phyloP scores from a whole-genome alignment of 768 basidiomycete genomes.

The Obba rivulosa region DNA sequence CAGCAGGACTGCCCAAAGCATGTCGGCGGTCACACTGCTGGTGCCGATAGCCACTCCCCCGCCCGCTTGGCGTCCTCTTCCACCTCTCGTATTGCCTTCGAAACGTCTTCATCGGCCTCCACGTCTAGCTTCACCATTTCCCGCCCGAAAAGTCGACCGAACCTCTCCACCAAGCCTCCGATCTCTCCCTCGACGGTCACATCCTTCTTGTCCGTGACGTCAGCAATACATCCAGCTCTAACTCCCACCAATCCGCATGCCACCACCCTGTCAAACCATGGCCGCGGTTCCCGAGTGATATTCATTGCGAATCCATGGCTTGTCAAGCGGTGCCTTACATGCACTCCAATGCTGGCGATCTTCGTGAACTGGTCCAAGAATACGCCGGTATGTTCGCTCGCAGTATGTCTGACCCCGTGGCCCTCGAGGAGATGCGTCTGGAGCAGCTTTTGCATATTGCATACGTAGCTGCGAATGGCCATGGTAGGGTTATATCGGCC shows the following conservation, averaged over 20 bases:
- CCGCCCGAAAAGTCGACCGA: slow-evolving; percentile 24
- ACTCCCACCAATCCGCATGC: slow-evolving; percentile 91
- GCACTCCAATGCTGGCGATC: slow-evolving; percentile 93
- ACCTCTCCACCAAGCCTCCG: slow-evolving; percentile 32
- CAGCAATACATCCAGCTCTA: slow-evolving; percentile 60
- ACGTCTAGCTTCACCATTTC: slow-evolving; percentile 25
- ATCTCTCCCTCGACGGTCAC: slow-evolving; percentile 48
- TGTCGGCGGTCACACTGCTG: neutral
- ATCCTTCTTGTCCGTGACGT: slow-evolving; percentile 19
- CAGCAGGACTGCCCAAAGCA: too few relatives aligned
- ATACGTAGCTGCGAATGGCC: slow-evolving; percentile 79
- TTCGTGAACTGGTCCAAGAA: slow-evolving; percentile 80
- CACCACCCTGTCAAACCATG: slow-evolving; percentile 85
- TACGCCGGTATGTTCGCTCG: slow-evolving; percentile 85
- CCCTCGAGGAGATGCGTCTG: slow-evolving; percentile 53
- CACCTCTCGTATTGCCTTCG: slow-evolving; percentile 16
- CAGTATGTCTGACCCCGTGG: slow-evolving; percentile 50
- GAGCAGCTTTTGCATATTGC: slow-evolving; percentile 70
- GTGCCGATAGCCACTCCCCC: slow-evolving; percentile 12
- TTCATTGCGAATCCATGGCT: slow-evolving; percentile 95
- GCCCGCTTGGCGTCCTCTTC: slow-evolving; percentile 17
- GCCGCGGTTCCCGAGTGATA: slow-evolving; percentile 70
- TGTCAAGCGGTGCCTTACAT: slow-evolving; percentile 90
- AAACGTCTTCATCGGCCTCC: slow-evolving; percentile 15
- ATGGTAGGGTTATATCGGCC: slow-evolving; percentile 68